Evolutionary conservation across 2,329 filamentous ascomycete species (phyloP), one percentile per base, ranked within the genome.

Genomic region (Chaetomiaceae sp.): DNA sequence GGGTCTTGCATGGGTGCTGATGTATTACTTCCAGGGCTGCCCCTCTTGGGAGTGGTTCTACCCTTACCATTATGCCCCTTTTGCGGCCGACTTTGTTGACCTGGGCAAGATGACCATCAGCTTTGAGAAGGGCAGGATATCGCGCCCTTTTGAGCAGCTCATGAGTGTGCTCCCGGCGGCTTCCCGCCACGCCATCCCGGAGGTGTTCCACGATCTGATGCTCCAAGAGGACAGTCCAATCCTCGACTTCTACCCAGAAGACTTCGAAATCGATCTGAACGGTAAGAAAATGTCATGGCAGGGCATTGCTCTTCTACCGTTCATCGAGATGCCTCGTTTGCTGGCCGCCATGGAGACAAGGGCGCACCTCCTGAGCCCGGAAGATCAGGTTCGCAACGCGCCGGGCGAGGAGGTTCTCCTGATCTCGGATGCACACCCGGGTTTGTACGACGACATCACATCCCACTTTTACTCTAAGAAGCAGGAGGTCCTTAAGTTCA

Each of bases 31-130:
- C 70, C 94, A 99, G 70, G 94, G 94, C 23, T 99, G 94, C 64
- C 90, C 94, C 20, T 96, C 90, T 0, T 99, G 95, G 94, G 95
- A 92, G 48, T 99, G 94, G 94, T 99, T 94, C 69, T 99, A 96
- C 66, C 94, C 94, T 0, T 95, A 97, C 66, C 94, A 99, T 67
- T 99, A 99, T 67, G 95, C 94, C 1, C 94, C 95, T 3, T 99
- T 99, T 67, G 94, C 94, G 2, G 88, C 90, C 48, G 94, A 99
- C 69, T 99, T 99, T 69, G 85, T 87, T 54, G 85, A 91, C 51
- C 77, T 99, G 41, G 81, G 78, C 48, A 84, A 90, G 61, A 84
- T 96, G 76, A 78, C 87, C 29, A 82, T 96, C 59, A 75, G 79
- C 16, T 99, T 99, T 62, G 80, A 89, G 54, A 89, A 91, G 69